phyloP scores from a whole-genome alignment of 257 asterid species.

The Solanum chilense region DNA sequence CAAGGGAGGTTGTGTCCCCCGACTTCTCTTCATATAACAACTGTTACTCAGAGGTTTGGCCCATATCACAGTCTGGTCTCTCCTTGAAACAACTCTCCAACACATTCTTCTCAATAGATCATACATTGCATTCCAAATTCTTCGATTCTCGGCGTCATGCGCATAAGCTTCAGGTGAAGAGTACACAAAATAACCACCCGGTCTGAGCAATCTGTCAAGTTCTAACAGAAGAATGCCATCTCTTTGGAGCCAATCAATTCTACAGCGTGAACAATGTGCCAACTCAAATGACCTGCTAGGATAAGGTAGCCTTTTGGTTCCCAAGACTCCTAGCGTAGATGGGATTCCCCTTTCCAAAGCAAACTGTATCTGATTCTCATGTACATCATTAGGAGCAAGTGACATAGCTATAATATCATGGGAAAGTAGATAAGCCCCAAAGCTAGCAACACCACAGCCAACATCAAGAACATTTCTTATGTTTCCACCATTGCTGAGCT shows the following conservation, averaged over 20 bases:
- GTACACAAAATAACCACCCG: conserved; percentile 88
- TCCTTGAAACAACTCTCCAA: conserved; percentile 81
- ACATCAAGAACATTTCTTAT: conserved; percentile 84
- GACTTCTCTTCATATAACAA: conserved; percentile 56
- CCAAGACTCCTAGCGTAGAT: conserved; percentile 77
- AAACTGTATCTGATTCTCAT: conserved; percentile 93
- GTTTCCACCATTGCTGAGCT: conserved; percentile 57
- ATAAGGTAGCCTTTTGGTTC: conserved; percentile 77
- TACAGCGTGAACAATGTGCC: conserved; percentile 91
- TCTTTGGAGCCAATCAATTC: conserved; percentile 97
- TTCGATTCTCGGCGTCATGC: conserved; percentile 65
- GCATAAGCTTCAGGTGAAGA: conserved; percentile 96
- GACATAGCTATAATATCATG: conserved; percentile 80
- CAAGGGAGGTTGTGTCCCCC: conserved; percentile 55
- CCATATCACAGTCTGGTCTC: conserved; percentile 86
- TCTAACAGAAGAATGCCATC: conserved; percentile 85
- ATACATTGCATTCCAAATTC: conserved; percentile 72
- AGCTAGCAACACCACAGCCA: conserved; percentile 98
- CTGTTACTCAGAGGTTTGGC: conserved; percentile 76
- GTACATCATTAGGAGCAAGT: conserved; percentile 91
- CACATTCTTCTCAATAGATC: conserved; percentile 77
- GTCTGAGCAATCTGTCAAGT: conserved; percentile 84
- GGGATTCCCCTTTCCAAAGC: conserved; percentile 96
- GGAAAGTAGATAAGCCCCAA: conserved; percentile 89
- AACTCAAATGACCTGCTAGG: conserved; percentile 92